phyloP scores from a whole-genome alignment of 768 basidiomycete species.

The Pilatotrama ljubarskyi region DNA sequence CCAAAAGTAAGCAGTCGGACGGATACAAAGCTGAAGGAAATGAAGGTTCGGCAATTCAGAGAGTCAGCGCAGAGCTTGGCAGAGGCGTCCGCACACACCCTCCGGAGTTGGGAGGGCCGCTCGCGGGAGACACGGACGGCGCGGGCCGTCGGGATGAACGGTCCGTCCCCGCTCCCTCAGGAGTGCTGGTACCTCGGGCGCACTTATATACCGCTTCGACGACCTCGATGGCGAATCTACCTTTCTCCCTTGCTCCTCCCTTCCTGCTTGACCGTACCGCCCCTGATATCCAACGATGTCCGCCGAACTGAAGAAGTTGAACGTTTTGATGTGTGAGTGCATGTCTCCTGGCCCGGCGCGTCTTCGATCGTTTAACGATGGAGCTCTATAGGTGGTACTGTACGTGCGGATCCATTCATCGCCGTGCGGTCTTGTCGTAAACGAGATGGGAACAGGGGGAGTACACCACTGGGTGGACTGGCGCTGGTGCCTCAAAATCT shows the following conservation, averaged over 20 bases:
- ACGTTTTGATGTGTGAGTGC: constrained; percentile 76
- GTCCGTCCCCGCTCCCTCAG: constrained; percentile 3
- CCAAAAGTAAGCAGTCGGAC: no score
- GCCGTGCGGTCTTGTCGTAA: no score
- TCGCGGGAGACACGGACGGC: neutral
- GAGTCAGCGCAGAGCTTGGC: neutral
- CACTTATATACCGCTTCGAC: constrained; percentile 9
- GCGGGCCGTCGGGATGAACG: constrained; percentile 3
- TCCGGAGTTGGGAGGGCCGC: neutral
- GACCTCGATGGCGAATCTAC: constrained; percentile 7
- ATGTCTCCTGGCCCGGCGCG: constrained; percentile 28
- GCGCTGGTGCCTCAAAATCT: constrained; percentile 87
- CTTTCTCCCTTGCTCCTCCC: neutral
- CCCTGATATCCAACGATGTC: constrained; percentile 37
- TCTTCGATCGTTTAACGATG: constrained; percentile 10
- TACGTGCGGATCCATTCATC: constrained; percentile 25
- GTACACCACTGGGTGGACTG: constrained; percentile 95
- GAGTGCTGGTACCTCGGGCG: constrained; percentile 1
- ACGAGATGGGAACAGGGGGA: constrained; percentile 59
- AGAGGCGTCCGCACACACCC: neutral
- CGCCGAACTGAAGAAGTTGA: constrained; percentile 50
- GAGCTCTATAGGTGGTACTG: constrained; percentile 47
- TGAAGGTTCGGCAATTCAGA: no score
- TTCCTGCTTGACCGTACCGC: neutral
- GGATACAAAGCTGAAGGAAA: neutral